Percentiles rank a stretch among this genome's conserved stretches.
These are phyloP conservation scores for Fusarium begoniae DNA, from an alignment of 2,329 filamentous ascomycete genomes.

Conservation along the genomic window DNA sequence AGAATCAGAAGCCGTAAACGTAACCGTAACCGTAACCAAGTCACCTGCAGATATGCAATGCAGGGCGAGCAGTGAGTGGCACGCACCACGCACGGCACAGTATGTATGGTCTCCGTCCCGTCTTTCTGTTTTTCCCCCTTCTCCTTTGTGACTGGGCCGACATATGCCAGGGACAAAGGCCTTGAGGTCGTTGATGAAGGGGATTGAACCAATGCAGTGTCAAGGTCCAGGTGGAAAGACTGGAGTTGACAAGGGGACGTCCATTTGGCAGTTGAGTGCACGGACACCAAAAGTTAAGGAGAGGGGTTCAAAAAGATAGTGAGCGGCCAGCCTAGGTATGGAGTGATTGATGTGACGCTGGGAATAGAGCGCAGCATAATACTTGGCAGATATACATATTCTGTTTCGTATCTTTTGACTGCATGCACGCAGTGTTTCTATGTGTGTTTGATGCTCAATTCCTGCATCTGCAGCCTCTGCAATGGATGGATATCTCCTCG, in stretches of 20 bases:
- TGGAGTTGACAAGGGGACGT: conserved; percentile 17
- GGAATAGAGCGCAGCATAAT: not conserved
- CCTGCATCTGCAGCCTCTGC: not conserved
- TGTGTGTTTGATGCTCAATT: not conserved
- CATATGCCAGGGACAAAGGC: conserved; percentile 4
- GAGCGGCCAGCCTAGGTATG: not conserved
- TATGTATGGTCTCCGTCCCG: not conserved
- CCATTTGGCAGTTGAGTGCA: conserved; percentile 27
- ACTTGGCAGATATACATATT: not conserved
- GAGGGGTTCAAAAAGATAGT: not conserved
- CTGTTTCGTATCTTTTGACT: not conserved
- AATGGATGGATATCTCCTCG: not conserved
- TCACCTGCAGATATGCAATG: not conserved
- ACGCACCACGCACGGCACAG: not conserved
- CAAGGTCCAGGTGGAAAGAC: not conserved
- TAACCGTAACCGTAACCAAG: not conserved
- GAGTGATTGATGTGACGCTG: not conserved
- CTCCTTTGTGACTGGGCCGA: conserved; percentile 3
- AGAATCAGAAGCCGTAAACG: not conserved
- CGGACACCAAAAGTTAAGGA: conserved; percentile 23
- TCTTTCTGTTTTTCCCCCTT: not conserved
- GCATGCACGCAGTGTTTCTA: not conserved
- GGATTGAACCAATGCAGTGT: conserved; percentile 10
- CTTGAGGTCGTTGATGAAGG: conserved; percentile 24
- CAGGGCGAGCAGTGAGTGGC: not conserved